Conservation (phyloP, 1,284 basidiomycete species). For the Rhodotorula sp. region DNA sequence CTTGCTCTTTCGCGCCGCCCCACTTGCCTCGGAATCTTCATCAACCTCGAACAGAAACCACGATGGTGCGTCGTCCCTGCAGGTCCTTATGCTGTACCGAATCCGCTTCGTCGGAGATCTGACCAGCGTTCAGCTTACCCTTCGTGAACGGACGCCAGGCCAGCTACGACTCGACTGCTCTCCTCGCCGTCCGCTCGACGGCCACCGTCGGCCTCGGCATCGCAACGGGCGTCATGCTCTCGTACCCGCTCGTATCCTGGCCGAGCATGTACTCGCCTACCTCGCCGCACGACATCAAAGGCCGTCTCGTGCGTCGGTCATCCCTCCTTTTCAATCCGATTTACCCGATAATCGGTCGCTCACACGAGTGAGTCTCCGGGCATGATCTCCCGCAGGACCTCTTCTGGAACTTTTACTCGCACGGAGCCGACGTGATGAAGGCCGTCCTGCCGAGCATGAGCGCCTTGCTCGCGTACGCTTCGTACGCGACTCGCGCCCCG, state of each 20-base stretch:
- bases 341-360: too few relatives aligned
- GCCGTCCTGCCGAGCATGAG: not conserved
- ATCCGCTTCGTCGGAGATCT: too few relatives aligned
- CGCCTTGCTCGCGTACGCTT: conserved; percentile 1
- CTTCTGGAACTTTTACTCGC: conserved; percentile 8
- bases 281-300: not conserved
- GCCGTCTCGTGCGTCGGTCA: not conserved
- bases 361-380: not conserved
- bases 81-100: too few relatives aligned
- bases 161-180: not conserved
- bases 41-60: not conserved
- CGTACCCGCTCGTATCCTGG: not conserved
- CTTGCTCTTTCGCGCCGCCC: too few relatives aligned
- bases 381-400: not conserved
- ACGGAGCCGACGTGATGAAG: not conserved
- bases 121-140: not conserved
- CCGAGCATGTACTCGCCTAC: not conserved
- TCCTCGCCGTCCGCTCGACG: not conserved
- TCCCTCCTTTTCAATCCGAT: too few relatives aligned
- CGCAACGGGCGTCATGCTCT: not conserved
- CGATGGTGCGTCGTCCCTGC: not conserved
- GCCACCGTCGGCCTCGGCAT: not conserved
- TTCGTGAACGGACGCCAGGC: not conserved
- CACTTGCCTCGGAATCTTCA: too few relatives aligned
- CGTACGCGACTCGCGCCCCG: not conserved